Conservation (phyloP, 1,284 basidiomycete species). For the Peniophora sp. region DNA sequence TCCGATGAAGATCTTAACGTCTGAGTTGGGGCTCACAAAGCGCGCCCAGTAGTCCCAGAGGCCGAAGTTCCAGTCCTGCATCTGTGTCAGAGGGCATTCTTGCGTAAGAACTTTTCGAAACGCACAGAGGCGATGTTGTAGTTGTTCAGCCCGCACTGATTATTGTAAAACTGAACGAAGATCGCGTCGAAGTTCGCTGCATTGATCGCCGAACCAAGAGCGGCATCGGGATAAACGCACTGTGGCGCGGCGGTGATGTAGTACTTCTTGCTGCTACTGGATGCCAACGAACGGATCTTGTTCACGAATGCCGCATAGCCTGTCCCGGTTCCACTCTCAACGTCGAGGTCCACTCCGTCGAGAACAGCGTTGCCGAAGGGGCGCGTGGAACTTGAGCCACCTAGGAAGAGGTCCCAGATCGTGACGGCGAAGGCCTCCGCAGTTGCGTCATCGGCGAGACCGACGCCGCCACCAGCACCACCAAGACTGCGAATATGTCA, state of each 20-base stretch:
- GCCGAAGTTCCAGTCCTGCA: constrained; percentile 45
- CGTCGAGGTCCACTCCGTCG: constrained; percentile 64
- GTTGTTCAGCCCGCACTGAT: constrained; percentile 38
- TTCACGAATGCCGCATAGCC: constrained; percentile 55
- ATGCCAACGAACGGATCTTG: constrained; percentile 42
- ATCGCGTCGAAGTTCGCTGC: constrained; percentile 47
- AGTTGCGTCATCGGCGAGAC: constrained; percentile 47
- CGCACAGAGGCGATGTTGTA: constrained; percentile 30
- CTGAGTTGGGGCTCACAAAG: constrained; percentile 43
- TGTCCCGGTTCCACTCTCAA: constrained; percentile 51
- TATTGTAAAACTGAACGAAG: constrained; percentile 51
- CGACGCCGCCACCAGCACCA: constrained; percentile 30
- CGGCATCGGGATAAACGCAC: constrained; percentile 47
- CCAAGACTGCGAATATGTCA: constrained; percentile 19
- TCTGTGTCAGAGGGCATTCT: constrained; percentile 1
- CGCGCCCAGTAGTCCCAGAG: constrained; percentile 58
- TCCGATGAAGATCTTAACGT: constrained; percentile 56
- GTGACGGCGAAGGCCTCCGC: constrained; percentile 47
- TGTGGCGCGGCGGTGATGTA: constrained; percentile 53
- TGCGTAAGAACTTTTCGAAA: too few species aligned
- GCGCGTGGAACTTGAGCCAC: constrained; percentile 46
- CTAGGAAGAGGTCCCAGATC: constrained; percentile 58
- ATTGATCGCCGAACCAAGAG: constrained; percentile 44
- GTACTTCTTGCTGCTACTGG: constrained; percentile 48
- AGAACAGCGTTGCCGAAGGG: constrained; percentile 58